Conservation (phyloP, 495 filamentous ascomycete species). For the Trichocladium uniseriatum region DNA sequence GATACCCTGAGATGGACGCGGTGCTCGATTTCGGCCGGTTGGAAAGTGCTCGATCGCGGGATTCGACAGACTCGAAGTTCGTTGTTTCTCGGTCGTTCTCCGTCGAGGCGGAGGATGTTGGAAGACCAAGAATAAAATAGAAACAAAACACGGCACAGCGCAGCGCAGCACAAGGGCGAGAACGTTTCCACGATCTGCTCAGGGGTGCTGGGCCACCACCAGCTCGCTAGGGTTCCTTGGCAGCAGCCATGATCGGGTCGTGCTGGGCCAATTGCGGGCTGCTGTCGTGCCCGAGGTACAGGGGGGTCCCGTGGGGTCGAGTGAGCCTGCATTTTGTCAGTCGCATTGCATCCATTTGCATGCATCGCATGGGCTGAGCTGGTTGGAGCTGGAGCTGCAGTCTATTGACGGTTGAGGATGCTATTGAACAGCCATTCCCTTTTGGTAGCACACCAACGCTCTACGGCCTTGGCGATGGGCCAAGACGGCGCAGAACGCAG, state of each 20-base stretch:
- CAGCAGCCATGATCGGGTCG: slow-evolving; percentile 3
- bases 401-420: slow-evolving; percentile 9
- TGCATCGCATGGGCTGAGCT: neutral
- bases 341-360: neutral
- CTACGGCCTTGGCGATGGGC: slow-evolving; percentile 1
- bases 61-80: neutral
- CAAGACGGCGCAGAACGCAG: too few relatives aligned
- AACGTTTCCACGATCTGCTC: slow-evolving; percentile 7
- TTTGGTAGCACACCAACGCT: slow-evolving; percentile 1
- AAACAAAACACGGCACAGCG: slow-evolving; percentile 1
- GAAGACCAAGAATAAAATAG: slow-evolving; percentile 11
- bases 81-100: neutral
- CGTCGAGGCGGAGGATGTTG: neutral
- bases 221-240: neutral
- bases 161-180: slow-evolving; percentile 11
- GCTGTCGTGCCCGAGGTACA: neutral
- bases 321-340: too few relatives aligned
- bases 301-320: neutral
- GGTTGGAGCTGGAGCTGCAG: neutral
- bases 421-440: neutral
- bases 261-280: neutral
- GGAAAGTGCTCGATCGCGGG: neutral
- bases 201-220: slow-evolving; percentile 4
- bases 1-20: neutral
- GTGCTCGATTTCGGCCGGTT: neutral